Evolutionary conservation across 257 asterid genomes (phyloP).

Genomic region (Solanum phureja): DNA sequence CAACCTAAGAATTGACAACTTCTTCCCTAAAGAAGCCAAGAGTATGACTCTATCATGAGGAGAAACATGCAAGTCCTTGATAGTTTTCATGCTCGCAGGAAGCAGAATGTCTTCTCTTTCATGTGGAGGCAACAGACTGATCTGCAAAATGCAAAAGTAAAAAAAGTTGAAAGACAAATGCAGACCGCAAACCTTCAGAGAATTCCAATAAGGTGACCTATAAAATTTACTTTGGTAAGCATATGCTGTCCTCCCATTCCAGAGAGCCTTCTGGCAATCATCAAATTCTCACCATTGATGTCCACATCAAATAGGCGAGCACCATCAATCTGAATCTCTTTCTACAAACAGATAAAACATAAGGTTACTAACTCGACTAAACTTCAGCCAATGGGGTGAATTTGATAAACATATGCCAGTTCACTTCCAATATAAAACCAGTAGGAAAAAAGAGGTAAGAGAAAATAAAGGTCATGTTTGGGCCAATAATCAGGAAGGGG

Average conservation of each 20-base stretch:
- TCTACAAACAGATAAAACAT: conserved; percentile 29
- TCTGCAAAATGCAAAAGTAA: conserved; percentile 31
- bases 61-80: conserved; percentile 71
- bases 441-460: neutral
- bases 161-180: neutral
- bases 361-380: neutral
- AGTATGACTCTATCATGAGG: conserved; percentile 67
- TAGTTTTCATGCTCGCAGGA: conserved; percentile 44
- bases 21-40: conserved; percentile 83
- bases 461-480: neutral
- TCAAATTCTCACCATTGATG: conserved; percentile 29
- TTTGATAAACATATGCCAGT: neutral
- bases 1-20: conserved; percentile 67
- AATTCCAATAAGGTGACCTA: neutral
- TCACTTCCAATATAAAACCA: neutral
- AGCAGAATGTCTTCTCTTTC: conserved; percentile 67
- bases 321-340: conserved; percentile 54
- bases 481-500: neutral
- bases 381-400: neutral
- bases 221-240: conserved; percentile 69
- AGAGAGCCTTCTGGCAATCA: conserved; percentile 64
- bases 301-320: conserved; percentile 84
- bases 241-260: conserved; percentile 58
- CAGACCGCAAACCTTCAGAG: neutral
- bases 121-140: conserved; percentile 45